Evolutionary conservation across 768 basidiomycete species (phyloP), one percentile per base, ranked within the genome.

Genomic region (Mycena galopus): DNA sequence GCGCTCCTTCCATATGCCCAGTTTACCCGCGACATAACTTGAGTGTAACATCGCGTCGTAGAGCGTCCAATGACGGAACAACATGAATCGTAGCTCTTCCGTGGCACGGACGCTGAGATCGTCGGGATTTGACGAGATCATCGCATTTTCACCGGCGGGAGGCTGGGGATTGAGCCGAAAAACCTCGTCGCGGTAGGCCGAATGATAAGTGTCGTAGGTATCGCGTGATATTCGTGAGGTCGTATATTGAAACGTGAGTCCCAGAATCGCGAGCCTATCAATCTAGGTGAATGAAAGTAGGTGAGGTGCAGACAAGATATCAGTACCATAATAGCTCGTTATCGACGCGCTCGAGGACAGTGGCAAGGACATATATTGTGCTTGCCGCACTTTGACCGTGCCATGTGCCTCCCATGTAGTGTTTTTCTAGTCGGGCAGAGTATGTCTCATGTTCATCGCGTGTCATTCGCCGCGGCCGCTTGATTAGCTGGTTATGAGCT

Each of bases 11-110:
- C 98, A 99, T 66, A 97, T 95, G 4, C 96, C 96, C 70, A 99
- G 88, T 81, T 96, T 96, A 61, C 94, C 93, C 9, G 96, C 97
- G 21, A 99, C 93, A 77, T 99, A 99, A 68, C 94, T 94, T 4
- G 96, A 98, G 81, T 99, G 97, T 77, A 93, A 92, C 98, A 99
- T 99, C 14, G 97, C 92, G 78, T 99, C 98, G 79, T 98, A 99
- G 56, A 99, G 83, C 33, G 94, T 98, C 98, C 98, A 99, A 83
- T 99, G 98, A 67, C 97, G 89, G 79, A 97, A 96, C 65, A 98
- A 88, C 83, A 93, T 96, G 81, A 99, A 99, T 29, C 98, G 89
- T 65, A 99, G 85, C 81, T 99, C 98, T 62, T 97, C 96, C 35
- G 91, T 92, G 47, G 92, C 86, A 44, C 95, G 90, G 73, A 99